A percentile compares a stretch with the other conserved stretches of the same genome.
Evolutionary conservation across 208 protist species (phyloP).

Genomic region (Leishmania braziliensis): DNA sequence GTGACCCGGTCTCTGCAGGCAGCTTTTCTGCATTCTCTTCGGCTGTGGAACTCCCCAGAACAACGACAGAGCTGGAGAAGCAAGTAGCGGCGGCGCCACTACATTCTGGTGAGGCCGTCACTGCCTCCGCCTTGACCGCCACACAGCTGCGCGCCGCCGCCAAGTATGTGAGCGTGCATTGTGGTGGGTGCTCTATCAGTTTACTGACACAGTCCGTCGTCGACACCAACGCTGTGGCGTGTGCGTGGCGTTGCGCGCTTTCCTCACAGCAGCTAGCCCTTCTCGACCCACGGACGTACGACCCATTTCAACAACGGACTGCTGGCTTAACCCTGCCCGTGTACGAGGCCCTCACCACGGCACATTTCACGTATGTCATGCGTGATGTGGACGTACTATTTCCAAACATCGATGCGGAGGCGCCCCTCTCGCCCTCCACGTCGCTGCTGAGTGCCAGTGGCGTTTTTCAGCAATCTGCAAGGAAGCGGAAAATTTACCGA

Average conservation of each 20-base stretch:
- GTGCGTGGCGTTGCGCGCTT: constrained; percentile 23
- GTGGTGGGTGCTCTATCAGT: constrained; percentile 26
- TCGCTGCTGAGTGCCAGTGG: constrained; percentile 4
- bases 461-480: constrained; percentile 23
- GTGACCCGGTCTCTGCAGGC: neutral
- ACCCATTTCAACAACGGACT: neutral
- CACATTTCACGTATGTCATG: constrained; percentile 40
- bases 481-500: constrained; percentile 31
- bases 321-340: constrained; percentile 9
- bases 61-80: neutral
- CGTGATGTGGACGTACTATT: constrained; percentile 35
- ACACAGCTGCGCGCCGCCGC: constrained; percentile 15
- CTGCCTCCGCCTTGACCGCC: constrained; percentile 14
- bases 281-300: constrained; percentile 2
- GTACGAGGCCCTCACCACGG: constrained; percentile 25
- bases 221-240: constrained; percentile 14
- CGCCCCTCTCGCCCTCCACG: constrained; percentile 1
- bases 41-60: neutral
- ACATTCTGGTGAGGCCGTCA: constrained; percentile 14
- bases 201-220: constrained; percentile 23
- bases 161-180: constrained; percentile 30
- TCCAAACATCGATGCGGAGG: constrained; percentile 31
- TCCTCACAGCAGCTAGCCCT: constrained; percentile 12
- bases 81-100: constrained; percentile 6
- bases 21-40: neutral